Evolutionary conservation across 2,329 filamentous ascomycete genomes (phyloP).

Genomic region (Neocatenulostroma microsporum): DNA sequence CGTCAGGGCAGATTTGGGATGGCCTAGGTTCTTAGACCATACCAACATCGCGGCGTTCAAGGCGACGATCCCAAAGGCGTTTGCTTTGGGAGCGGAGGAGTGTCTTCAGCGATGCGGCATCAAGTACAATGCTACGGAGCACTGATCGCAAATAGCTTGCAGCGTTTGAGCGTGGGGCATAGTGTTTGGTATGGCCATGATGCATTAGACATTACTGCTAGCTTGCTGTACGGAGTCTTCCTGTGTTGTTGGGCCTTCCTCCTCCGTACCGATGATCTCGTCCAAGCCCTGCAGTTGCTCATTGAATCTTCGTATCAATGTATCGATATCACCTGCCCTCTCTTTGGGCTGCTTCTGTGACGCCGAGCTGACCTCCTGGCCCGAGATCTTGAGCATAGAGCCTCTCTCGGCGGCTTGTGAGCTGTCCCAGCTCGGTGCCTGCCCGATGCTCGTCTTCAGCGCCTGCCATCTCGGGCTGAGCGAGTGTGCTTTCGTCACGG

Average conservation of each 20-base stretch:
- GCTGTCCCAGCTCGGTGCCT: conserved; percentile 57
- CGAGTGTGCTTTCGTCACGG: conserved; percentile 61
- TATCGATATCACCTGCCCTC: conserved; percentile 29
- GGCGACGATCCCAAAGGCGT: conserved; percentile 30
- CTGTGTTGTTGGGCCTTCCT: conserved; percentile 1
- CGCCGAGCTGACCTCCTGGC: conserved; percentile 33
- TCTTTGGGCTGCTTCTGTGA: conserved; percentile 5
- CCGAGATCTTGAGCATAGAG: conserved; percentile 58
- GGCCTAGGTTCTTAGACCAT: conserved; percentile 20
- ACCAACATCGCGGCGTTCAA: conserved; percentile 32
- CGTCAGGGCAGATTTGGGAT: conserved; percentile 32
- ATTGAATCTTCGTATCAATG: conserved; percentile 31
- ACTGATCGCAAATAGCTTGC: no score
- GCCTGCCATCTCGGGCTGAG: conserved; percentile 68
- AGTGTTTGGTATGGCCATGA: background rate
- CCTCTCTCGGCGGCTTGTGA: conserved; percentile 38
- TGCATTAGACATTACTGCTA: conserved; percentile 1
- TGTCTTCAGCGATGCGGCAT: conserved; percentile 47
- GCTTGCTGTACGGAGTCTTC: background rate
- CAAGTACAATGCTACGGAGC: conserved; percentile 6
- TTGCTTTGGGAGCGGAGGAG: conserved; percentile 47
- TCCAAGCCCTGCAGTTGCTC: conserved; percentile 19
- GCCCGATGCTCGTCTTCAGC: conserved; percentile 44
- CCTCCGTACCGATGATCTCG: conserved; percentile 1
- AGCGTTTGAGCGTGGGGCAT: no score